Evolutionary conservation across 1,139 yeast species (phyloP).

Genomic region (Protomyces lactucae-debilis): DNA sequence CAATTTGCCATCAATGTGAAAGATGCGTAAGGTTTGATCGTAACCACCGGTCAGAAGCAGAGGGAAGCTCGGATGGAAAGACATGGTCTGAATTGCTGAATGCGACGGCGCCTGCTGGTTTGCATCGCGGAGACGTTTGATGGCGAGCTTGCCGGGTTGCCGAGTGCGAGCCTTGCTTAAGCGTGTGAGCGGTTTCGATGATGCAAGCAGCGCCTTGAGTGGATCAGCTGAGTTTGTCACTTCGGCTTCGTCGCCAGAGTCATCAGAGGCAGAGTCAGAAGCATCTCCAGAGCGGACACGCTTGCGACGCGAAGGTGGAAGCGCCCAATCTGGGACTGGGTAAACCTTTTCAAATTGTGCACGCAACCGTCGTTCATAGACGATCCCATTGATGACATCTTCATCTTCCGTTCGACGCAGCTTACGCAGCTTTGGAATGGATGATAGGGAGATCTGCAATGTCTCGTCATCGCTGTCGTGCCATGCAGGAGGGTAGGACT

Average conservation of each 20-base stretch:
- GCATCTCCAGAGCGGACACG: constrained; percentile 33
- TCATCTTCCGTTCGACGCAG: constrained; percentile 64
- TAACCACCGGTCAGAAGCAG: constrained; percentile 84
- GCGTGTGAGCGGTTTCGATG: constrained; percentile 54
- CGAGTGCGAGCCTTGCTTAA: constrained; percentile 49
- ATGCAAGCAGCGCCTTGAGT: constrained; percentile 55
- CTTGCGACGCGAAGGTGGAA: constrained; percentile 41
- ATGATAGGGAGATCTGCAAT: constrained; percentile 55
- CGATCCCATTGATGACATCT: constrained; percentile 54
- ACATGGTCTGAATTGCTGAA: constrained; percentile 74
- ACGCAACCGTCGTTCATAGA: constrained; percentile 68
- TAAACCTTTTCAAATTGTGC: constrained; percentile 52
- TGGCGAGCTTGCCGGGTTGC: constrained; percentile 66
- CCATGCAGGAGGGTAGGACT: constrained; percentile 63
- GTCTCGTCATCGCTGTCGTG: constrained; percentile 86
- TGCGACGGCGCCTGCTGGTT: constrained; percentile 63
- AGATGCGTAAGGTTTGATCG: constrained; percentile 79
- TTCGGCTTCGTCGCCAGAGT: constrained; percentile 37
- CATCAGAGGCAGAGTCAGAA: constrained; percentile 36
- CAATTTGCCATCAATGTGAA: constrained; percentile 84
- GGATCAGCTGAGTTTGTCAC: constrained; percentile 41
- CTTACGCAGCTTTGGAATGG: constrained; percentile 63
- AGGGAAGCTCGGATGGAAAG: constrained; percentile 84
- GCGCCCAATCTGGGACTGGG: constrained; percentile 87
- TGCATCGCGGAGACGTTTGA: constrained; percentile 79